Base-by-base conservation (phyloP, 169 alveolate genomes). In the Toxoplasma gondii region DNA sequence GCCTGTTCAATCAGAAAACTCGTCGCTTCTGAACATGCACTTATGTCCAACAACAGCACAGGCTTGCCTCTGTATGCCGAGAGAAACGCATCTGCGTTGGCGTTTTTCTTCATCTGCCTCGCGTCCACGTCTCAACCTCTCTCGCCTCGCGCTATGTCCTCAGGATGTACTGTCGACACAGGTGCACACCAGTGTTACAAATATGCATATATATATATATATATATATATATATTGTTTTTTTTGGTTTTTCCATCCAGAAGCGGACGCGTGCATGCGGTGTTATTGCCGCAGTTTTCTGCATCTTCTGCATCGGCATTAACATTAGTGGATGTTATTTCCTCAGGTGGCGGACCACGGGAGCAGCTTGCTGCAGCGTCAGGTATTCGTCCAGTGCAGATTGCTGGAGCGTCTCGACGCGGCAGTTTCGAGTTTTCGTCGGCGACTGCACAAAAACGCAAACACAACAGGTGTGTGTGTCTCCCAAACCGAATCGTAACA, bases 321-420 rank as follows among this genome's bases (percentile, higher is more conserved):
- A n/a, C n/a, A n/a, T n/a, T n/a, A n/a, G n/a, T n/a, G n/a, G n/a
- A n/a, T n/a, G n/a, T n/a, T n/a, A n/a, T n/a, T n/a, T 64, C 38
- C 54, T 54, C 94, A 92, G 94, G 92, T 90, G 17, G 88, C 88
- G 24, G 94, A 92, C 31, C 34, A 19, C 19, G 94, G 94, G 39
- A 5, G 41, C 24, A 88, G 41, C 49, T 69, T 31, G 69, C 67
- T 69, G 78, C 92, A 83, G 87, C 92, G 92, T 5, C 64, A 70
- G 43, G 67, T 84, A 34, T 82, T 92, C 64, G 92, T 44, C 43
- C 86, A 84, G 41, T 92, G 92, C 88, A 86, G 94, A 54, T 70
- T 92, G 41, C 87, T 92, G 29, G 92, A 92, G 64, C 94, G 94
- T 39, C 88, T 92, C 4, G 92, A 92, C 91, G 36, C 43, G 10